Evolutionary conservation across 2,329 filamentous ascomycete genomes (phyloP), one percentile per base, ranked within the genome.

Genomic region (Albifimbria verrucaria): DNA sequence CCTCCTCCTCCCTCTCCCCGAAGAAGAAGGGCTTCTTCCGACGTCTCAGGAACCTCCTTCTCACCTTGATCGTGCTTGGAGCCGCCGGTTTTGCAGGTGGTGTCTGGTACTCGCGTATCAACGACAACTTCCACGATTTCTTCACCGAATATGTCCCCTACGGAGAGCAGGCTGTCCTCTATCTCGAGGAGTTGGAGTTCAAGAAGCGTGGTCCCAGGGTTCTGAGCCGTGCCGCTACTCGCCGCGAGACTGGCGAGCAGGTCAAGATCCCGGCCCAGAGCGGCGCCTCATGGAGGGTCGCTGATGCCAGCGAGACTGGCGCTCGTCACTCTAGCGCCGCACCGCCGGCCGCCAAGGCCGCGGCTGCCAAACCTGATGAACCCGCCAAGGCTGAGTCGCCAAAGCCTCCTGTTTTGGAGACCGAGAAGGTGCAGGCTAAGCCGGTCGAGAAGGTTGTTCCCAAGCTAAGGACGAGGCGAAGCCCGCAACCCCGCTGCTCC

Each of bases 111-210:
- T 93, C 94, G 52, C 85, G 96, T 59, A 82, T 94, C 72, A 96
- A 88, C 67, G 94, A 99, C 78, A 96, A 91, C 75, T 99, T 97
- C 82, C 93, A 99, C 75, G 94, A 99, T 73, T 94, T 97, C 78
- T 99, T 99, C 76, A 97, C 92, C 64, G 92, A 97, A 75, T 99
- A 93, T 71, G 76, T 99, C 18, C 94, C 94, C 21, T 96, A 89
- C 62, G 94, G 92, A 65, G 94, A 99, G 75, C 90, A 96, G 68
- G 89, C 89, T 18, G 93, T 99, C 45, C 84, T 96, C 23, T 97
- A 96, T 75, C 87, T 99, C 50, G 94, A 99, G 74, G 94, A 99
- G 75, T 84, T 88, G 61, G 92, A 97, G 66, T 97, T 96, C 77
- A 85, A 88, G 68, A 92, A 88, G 73, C 86, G 90, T 53, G 97